Percentiles rank a stretch among this genome's conserved stretches.
Conservation (phyloP, 192 early-diverging fungal genomes). For the Backusella morwellensis region DNA sequence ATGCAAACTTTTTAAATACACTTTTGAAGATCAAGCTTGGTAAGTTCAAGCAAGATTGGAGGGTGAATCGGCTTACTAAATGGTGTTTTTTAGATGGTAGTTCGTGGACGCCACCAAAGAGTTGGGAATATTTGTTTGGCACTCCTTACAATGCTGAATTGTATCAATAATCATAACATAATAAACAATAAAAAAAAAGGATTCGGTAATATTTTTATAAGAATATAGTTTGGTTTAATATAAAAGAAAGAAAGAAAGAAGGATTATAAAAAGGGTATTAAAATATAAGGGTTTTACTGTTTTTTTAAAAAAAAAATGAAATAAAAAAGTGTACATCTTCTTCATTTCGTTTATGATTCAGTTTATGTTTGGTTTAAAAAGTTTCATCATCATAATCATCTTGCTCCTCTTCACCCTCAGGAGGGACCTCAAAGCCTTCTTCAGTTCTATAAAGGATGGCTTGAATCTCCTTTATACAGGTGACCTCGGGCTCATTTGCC, state of each 20-base stretch:
- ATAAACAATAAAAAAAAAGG: conserved; percentile 25
- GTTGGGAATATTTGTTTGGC: conserved; percentile 55
- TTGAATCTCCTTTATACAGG: conserved; percentile 76
- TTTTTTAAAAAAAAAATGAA: background rate
- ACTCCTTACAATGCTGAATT: conserved; percentile 49
- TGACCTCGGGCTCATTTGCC: conserved; percentile 27
- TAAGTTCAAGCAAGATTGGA: background rate
- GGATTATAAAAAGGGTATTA: conserved; percentile 5
- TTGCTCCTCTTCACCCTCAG: conserved; percentile 46
- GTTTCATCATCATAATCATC: conserved; percentile 60
- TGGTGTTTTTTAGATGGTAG: conserved; percentile 15
- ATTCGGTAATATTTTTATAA: background rate
- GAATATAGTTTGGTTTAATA: background rate
- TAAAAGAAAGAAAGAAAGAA: background rate
- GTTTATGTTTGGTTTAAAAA: conserved; percentile 41
- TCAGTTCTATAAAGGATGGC: conserved; percentile 91
- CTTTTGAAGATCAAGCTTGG: conserved; percentile 13
- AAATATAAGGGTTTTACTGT: background rate
- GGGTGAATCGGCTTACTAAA: background rate
- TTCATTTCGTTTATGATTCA: conserved; percentile 11
- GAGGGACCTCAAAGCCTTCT: conserved; percentile 80
- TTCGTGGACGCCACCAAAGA: conserved; percentile 48
- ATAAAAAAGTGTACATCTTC: background rate
- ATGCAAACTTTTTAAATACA: conserved; percentile 51
- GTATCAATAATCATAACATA: conserved; percentile 43